Base-by-base conservation (phyloP, 2,329 filamentous ascomycete species). In the Amauroascus verrucosus region DNA sequence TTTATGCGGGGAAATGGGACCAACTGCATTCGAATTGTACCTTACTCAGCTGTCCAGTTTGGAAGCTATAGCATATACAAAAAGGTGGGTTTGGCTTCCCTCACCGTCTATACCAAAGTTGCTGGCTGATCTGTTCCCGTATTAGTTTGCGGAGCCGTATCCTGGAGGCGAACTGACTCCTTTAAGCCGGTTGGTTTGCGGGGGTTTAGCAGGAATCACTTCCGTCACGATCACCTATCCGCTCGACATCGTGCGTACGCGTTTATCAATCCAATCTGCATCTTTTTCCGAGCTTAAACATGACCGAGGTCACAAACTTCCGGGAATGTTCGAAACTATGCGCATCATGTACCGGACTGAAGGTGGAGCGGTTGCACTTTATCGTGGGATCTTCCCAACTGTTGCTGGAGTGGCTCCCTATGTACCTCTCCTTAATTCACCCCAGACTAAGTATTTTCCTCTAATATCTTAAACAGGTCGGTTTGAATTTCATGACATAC, bases 51-150 rank as follows among this genome's bases (percentile, higher is more conserved):
- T 9, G 93, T 97, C 38, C 93, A 98, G 66, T 98, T 98, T 70
- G 91, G 91, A 61, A 94, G 89, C 66, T 98, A 97, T 75, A 97
- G 95, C 68, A 82, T 97, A 61, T 98, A 98, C 73, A 96, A 95
- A 72, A 80, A 83, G 73, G 90, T 94, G 74, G 67, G n/a, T 4
- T n/a, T 7, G 26, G 24, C 2, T 35, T 26, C 16, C 33, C 8
- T 33, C 11, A 13, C 38, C 35, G n/a, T 47, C 37, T 16, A 50
- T 49, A 14, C 4, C 6, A 18, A 53, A 40, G 1, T 3, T 32
- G 6, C 14, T 20, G 41, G 24, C 46, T 55, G 28, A 48, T 37
- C 54, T 55, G 46, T 49, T 50, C 54, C 59, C 38, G 51, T 57
- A 20, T 30, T 52, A 50, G 48, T 18, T 51, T 57, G 11, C 61